Evolutionary conservation across 129 eudicot genomes (phyloP), one percentile per base, ranked within the genome.

Genomic region (Deinandra increscens): DNA sequence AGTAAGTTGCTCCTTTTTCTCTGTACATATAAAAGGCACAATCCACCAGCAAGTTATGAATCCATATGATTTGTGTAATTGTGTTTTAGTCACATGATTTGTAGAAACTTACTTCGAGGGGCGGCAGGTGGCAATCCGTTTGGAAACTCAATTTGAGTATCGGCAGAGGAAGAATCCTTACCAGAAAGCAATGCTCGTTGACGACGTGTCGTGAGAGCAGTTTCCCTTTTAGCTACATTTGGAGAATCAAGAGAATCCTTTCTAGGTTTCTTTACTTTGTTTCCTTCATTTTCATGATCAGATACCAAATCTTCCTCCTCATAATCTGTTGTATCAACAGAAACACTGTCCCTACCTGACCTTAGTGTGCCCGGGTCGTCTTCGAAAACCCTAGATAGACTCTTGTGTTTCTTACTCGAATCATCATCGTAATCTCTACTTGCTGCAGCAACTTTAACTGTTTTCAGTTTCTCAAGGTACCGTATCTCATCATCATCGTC

Each of bases 101-200:
- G 6, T 9, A 59, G 9, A 80, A 69, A 80, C 95, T 72, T 20
- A 89, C 98, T 89, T 83, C 90, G 91, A 67, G 98, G 78, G 26
- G 98, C 81, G 6, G 98, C 85, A 7, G 98, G 96, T 13, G 95
- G 98, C 73, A 93, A 81, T 51, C 98, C 98, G 66, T 93, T 89
- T 64, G 96, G 96, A 64, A 89, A 93, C 81, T 93, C 98, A 71
- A 89, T 79, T 77, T 74, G 84, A 82, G 80, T 76, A 13, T 71
- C 72, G 65, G 69, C 82, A 77, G 91, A 71, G 11, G 78, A 79
- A 66, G 91, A 82, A 71, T 86, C 77, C 60, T 81, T 71, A 55
- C 91, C 98, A 39, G 64, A 58, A 31, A 82, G 81, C 67, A 86
- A 86, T 49, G 97, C 95, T n/a, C 97, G 77, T 43, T 86, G 98